These are phyloP conservation scores for Magnaporthales sp. DNA, from an alignment of 2,329 filamentous ascomycete species.

Conservation along the genomic window DNA sequence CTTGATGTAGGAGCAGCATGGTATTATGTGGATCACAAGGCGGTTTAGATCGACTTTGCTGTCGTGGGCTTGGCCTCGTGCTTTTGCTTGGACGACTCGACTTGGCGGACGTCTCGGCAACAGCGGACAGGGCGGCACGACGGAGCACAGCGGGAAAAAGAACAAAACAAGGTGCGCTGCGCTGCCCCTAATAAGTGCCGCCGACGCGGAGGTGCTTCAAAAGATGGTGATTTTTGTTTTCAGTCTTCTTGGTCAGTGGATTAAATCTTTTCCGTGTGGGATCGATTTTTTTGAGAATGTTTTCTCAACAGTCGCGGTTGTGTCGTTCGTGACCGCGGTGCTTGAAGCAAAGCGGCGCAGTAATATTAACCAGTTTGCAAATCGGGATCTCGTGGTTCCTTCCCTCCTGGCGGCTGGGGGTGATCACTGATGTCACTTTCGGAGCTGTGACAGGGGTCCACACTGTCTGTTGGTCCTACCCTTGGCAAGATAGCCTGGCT, in stretches of 20 bases:
- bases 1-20: conserved; percentile 89
- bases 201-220: background rate
- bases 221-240: background rate
- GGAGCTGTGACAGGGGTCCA: background rate
- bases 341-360: background rate
- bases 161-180: background rate
- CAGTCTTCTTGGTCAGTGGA: background rate
- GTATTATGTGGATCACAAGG: conserved; percentile 11
- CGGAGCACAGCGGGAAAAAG: background rate
- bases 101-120: background rate
- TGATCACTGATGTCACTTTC: background rate
- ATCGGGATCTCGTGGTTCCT: background rate
- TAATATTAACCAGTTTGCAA: background rate
- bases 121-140: background rate
- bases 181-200: background rate
- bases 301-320: background rate
- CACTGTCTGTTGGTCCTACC: background rate
- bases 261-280: background rate
- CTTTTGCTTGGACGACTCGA: background rate
- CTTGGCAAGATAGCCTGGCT: no score
- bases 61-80: background rate
- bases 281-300: background rate
- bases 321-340: background rate
- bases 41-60: background rate
- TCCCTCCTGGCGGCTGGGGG: background rate